Percentiles rank a stretch among this genome's conserved stretches.
Conservation (phyloP, 2,329 filamentous ascomycete genomes). For the Raffaelea albimanens region DNA sequence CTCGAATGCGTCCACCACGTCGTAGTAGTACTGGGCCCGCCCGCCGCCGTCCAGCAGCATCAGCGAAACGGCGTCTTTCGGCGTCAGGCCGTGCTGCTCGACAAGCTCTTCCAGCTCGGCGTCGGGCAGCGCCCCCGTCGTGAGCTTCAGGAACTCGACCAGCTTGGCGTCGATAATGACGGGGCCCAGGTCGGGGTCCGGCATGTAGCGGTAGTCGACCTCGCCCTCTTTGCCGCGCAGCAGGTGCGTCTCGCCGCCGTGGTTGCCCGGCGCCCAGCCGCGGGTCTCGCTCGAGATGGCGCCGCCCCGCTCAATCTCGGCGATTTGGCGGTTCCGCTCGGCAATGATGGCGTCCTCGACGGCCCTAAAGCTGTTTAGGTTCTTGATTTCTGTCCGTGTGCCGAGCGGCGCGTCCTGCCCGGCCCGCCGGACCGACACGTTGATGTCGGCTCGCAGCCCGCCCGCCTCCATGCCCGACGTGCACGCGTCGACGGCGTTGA, state of each 20-base stretch:
- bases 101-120: conserved; percentile 55
- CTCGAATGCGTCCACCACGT: conserved; percentile 45
- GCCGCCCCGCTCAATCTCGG: conserved; percentile 63
- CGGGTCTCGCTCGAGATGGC: conserved; percentile 63
- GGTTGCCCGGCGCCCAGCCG: conserved; percentile 71
- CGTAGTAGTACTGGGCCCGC: conserved; percentile 72
- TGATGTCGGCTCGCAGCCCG: conserved; percentile 85
- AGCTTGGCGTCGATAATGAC: conserved; percentile 66
- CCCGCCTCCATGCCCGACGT: conserved; percentile 89
- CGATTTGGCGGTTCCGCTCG: conserved; percentile 82
- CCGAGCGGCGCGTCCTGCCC: conserved; percentile 47
- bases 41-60: conserved; percentile 68
- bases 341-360: conserved; percentile 91
- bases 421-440: conserved; percentile 70
- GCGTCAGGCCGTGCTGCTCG: conserved; percentile 54
- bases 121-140: conserved; percentile 65
- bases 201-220: conserved; percentile 98
- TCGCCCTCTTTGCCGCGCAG: conserved; percentile 91
- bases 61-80: conserved; percentile 77
- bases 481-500: conserved; percentile 75
- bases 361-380: conserved; percentile 86
- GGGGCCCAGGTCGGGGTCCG: conserved; percentile 81
- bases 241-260: conserved; percentile 65
- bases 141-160: conserved; percentile 50
- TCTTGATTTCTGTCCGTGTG: conserved; percentile 94